phyloP scores from a whole-genome alignment of 208 protist species.

The Crithidia acanthocephali region DNA sequence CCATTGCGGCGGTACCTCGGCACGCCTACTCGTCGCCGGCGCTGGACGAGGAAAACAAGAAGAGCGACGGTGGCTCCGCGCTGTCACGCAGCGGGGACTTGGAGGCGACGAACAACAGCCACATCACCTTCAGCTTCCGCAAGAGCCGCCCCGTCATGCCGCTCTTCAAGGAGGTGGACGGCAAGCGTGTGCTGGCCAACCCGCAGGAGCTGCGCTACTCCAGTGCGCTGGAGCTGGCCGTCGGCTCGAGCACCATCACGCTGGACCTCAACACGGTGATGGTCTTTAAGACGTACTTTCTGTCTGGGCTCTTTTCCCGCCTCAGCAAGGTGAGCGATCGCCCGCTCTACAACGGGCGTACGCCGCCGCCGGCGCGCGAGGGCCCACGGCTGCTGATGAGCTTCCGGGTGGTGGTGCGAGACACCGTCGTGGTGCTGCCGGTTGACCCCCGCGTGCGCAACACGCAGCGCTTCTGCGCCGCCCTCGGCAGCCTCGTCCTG shows the following conservation, averaged over 20 bases:
- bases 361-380: conserved; percentile 41
- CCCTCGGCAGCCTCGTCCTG: conserved; percentile 57
- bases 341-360: conserved; percentile 78
- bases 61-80: not conserved
- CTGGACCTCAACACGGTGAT: conserved; percentile 78
- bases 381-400: conserved; percentile 74
- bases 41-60: not conserved
- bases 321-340: conserved; percentile 54
- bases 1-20: not conserved
- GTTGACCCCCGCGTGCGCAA: conserved; percentile 53
- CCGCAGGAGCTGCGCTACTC: conserved; percentile 80
- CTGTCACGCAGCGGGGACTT: not conserved
- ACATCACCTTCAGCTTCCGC: conserved; percentile 74
- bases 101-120: conserved; percentile 10
- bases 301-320: conserved; percentile 66
- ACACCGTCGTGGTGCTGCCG: conserved; percentile 66
- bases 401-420: conserved; percentile 63
- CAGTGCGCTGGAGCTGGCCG: conserved; percentile 64
- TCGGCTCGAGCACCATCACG: conserved; percentile 64
- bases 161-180: conserved; percentile 59
- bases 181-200: conserved; percentile 66
- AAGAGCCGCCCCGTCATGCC: conserved; percentile 79
- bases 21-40: not conserved
- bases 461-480: conserved; percentile 50
- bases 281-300: conserved; percentile 78